Evolutionary conservation across 2,329 filamentous ascomycete genomes (phyloP).

Genomic region (Cytospora piceae): DNA sequence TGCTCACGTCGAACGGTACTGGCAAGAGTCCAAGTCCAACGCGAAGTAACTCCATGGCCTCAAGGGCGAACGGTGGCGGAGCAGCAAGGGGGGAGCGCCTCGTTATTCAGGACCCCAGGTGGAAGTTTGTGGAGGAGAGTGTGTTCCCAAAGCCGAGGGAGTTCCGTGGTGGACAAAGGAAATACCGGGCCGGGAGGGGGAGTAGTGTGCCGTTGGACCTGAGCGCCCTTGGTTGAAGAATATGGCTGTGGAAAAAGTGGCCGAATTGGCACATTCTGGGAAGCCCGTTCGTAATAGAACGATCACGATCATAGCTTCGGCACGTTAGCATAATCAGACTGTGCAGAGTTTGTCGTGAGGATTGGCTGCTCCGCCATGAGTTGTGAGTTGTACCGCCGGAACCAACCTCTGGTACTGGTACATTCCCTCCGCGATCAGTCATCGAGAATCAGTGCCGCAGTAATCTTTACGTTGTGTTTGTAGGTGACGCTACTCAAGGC

Average conservation of each 20-base stretch:
- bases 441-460: no score
- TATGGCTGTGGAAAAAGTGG: not conserved
- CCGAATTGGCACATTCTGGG: not conserved
- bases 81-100: slow-evolving; percentile 46
- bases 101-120: slow-evolving; percentile 76
- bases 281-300: not conserved
- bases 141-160: slow-evolving; percentile 83
- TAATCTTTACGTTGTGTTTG: no score
- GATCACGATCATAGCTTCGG: not conserved
- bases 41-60: slow-evolving; percentile 41
- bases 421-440: no score
- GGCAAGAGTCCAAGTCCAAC: slow-evolving; percentile 53
- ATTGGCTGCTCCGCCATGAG: not conserved
- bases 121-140: slow-evolving; percentile 83
- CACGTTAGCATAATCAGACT: not conserved
- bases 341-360: not conserved
- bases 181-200: slow-evolving; percentile 87
- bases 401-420: no score
- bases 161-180: slow-evolving; percentile 73
- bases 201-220: slow-evolving; percentile 94
- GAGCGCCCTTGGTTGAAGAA: slow-evolving; percentile 50
- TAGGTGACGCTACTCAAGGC: no score
- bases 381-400: no score
- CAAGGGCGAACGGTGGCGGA: slow-evolving; percentile 32
- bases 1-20: slow-evolving; percentile 66